Evolutionary conservation across 345 rosid species (phyloP).

Genomic region (Populus tremula): DNA sequence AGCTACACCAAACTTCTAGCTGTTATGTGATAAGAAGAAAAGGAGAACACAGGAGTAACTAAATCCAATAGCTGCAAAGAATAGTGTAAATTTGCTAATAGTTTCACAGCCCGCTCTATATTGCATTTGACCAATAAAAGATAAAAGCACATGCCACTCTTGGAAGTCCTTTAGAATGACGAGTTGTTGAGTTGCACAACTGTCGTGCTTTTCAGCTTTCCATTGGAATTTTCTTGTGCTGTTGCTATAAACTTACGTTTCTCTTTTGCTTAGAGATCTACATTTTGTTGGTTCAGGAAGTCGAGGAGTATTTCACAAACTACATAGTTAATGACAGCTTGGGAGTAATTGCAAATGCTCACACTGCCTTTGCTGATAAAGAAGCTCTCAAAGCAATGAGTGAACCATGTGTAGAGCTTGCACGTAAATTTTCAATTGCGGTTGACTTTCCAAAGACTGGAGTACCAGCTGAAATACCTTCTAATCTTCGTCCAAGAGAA

Average conservation of each 20-base stretch:
- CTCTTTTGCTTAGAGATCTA: neutral
- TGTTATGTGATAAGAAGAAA: no score
- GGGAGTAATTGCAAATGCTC: constrained; percentile 54
- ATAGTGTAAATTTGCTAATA: neutral
- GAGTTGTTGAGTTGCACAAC: neutral
- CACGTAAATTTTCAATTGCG: constrained; percentile 42
- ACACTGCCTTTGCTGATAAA: constrained; percentile 49
- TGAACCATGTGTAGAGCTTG: constrained; percentile 38
- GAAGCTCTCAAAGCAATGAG: constrained; percentile 41
- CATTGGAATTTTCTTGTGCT: neutral
- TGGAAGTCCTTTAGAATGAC: neutral
- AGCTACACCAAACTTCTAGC: no score
- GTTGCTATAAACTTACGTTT: neutral
- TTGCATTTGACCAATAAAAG: neutral
- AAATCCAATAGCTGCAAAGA: neutral
- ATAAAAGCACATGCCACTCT: neutral
- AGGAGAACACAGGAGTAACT: no score
- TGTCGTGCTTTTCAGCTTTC: neutral
- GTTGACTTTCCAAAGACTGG: constrained; percentile 68
- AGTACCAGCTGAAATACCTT: constrained; percentile 52
- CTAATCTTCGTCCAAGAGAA: constrained; percentile 32
- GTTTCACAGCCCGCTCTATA: neutral
- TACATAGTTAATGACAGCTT: constrained; percentile 56
- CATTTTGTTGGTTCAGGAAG: constrained; percentile 38
- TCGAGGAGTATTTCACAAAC: constrained; percentile 46